These are phyloP conservation scores for Paramarasmius palmivorus DNA, from an alignment of 1,284 basidiomycete species.

Conservation along the genomic window DNA sequence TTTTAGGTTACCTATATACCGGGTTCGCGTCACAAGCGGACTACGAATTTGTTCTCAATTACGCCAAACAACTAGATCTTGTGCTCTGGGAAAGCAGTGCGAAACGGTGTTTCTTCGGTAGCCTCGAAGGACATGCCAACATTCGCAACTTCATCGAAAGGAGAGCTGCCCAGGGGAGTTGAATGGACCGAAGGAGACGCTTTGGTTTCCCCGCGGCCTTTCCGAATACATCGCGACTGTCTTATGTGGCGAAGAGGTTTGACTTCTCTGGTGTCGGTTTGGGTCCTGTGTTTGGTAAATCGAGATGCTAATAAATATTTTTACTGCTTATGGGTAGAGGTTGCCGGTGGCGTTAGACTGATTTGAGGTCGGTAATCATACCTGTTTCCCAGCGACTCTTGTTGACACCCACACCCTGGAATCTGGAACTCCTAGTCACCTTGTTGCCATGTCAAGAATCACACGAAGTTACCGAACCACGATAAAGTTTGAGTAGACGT, in stretches of 20 bases:
- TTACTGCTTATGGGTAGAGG: background rate
- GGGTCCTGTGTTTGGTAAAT: background rate
- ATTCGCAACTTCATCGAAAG: slow-evolving; percentile 81
- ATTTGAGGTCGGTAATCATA: slow-evolving; percentile 4
- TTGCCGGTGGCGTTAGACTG: slow-evolving; percentile 3
- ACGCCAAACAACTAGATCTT: slow-evolving; percentile 81
- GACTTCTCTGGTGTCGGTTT: background rate
- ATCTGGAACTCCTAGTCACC: background rate
- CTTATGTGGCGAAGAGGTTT: too few species aligned
- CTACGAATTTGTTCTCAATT: slow-evolving; percentile 85
- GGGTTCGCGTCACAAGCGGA: slow-evolving; percentile 86
- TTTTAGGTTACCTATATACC: slow-evolving; percentile 70
- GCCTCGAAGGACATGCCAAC: slow-evolving; percentile 46
- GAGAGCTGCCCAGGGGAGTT: slow-evolving; percentile 1
- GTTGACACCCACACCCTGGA: background rate
- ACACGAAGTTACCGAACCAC: background rate
- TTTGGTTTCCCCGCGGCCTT: background rate
- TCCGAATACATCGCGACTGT: background rate
- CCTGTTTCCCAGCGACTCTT: background rate
- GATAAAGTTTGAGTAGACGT: slow-evolving; percentile 2
- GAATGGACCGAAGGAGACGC: background rate
- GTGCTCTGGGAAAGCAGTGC: slow-evolving; percentile 76
- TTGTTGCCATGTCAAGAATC: background rate
- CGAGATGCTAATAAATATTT: background rate
- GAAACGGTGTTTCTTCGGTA: slow-evolving; percentile 84